These are phyloP conservation scores for Babesia sp. DNA, from an alignment of 169 alveolate genomes.

Conservation along the genomic window DNA sequence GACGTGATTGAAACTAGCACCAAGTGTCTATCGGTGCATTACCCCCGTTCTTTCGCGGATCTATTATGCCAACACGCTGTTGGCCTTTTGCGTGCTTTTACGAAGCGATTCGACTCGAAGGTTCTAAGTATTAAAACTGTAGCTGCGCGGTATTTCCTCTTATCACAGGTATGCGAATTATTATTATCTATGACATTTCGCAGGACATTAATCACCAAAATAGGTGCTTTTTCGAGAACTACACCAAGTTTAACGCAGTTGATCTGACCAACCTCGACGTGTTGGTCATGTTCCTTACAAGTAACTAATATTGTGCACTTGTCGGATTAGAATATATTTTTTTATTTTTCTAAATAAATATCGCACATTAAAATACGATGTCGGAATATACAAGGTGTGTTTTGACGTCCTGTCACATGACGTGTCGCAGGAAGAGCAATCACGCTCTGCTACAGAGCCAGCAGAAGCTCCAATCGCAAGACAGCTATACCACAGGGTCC, in stretches of 20 bases:
- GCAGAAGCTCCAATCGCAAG: slow-evolving; percentile 35
- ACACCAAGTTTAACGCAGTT: slow-evolving; percentile 22
- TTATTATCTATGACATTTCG: not conserved
- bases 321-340: not conserved
- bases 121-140: not conserved
- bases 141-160: slow-evolving; percentile 20
- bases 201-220: slow-evolving; percentile 35
- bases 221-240: slow-evolving; percentile 30
- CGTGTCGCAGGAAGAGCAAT: slow-evolving; percentile 55
- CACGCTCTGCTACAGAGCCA: slow-evolving; percentile 58
- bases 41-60: slow-evolving; percentile 4
- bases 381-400: slow-evolving; percentile 66
- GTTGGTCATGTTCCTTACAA: slow-evolving; percentile 40
- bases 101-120: not conserved
- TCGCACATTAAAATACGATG: slow-evolving; percentile 23
- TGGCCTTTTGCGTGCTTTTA: not conserved
- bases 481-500: slow-evolving; percentile 46
- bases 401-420: not conserved
- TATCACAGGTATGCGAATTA: slow-evolving; percentile 19
- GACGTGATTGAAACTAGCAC: slow-evolving; percentile 24
- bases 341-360: not conserved
- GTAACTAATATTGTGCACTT: slow-evolving; percentile 27
- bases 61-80: slow-evolving; percentile 24
- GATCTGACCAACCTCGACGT: slow-evolving; percentile 30
- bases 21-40: slow-evolving; percentile 21